These are phyloP conservation scores for Scheffersomyces amazonensis DNA, from an alignment of 805 yeast genomes.

Conservation along the genomic window DNA sequence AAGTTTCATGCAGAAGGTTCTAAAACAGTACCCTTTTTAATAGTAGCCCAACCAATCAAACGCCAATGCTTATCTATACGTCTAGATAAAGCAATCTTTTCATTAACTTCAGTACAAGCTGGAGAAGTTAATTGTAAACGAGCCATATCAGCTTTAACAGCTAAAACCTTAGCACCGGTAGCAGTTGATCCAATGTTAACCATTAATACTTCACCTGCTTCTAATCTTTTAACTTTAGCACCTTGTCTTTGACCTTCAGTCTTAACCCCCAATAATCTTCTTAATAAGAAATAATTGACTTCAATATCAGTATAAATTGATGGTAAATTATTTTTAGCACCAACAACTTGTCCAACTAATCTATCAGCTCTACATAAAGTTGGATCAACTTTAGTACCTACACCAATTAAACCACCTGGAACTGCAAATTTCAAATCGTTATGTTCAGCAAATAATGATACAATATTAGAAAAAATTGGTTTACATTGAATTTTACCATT, in stretches of 20 bases:
- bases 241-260: constrained; percentile 93
- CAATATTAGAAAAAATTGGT: constrained; percentile 92
- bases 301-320: constrained; percentile 96
- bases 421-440: constrained; percentile 98
- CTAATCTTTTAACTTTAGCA: constrained; percentile 93
- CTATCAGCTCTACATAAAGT: constrained; percentile 99
- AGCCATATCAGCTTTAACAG: constrained; percentile 99
- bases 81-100: constrained; percentile 97
- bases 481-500: constrained; percentile 86
- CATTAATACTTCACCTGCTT: constrained; percentile 94
- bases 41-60: constrained; percentile 99
- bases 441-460: constrained; percentile 94
- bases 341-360: constrained; percentile 98
- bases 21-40: constrained; percentile 87
- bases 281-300: constrained; percentile 91
- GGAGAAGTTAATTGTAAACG: constrained; percentile 95
- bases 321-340: constrained; percentile 94
- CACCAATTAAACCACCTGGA: constrained; percentile 99
- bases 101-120: constrained; percentile 97
- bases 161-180: constrained; percentile 97
- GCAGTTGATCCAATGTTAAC: constrained; percentile 99
- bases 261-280: constrained; percentile 97
- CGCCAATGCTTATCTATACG: constrained; percentile 99
- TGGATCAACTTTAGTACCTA: constrained; percentile 98
- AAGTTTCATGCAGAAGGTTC: constrained; percentile 66